Evolutionary conservation across 2,329 filamentous ascomycete genomes (phyloP), one percentile per base, ranked within the genome.

Genomic region (Fusarium continuum): DNA sequence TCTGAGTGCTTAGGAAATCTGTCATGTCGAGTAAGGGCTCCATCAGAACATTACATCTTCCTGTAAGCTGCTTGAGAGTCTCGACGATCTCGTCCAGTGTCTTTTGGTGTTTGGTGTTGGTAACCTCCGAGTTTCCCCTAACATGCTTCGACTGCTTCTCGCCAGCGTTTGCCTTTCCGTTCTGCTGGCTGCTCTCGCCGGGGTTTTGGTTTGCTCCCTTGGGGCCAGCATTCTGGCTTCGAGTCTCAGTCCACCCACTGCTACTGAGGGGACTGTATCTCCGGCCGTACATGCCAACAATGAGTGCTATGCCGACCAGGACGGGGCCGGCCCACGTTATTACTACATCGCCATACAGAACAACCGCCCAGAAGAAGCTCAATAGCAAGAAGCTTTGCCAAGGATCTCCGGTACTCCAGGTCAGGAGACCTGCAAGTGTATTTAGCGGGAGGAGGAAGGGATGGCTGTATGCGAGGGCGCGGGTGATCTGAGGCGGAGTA

Each of bases 1-100:
- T 86, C 74, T 97, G 93, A 0, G 93, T 96, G 58, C 91, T 95
- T 22, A 99, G 83, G 72, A 97, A 97, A 75, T 98, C 93, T 6
- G 93, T 97, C 74, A 98, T 83, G 64, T 91, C 88, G 38, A 97
- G 82, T 51, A 98, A 84, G 4, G 95, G 95, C 70, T 97, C 93
- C 46, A 98, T 83, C 16, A 99, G 81, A 47, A 97, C 90, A 75
- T 97, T 97, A 77, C 95, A 97, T 43, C 95, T 86, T 6, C 90
- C 91, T 0, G 94, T 98, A 68, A 99, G 92, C 65, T 93, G 88
- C 74, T 93, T 92, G 38, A 99, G 79, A 0, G 92, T 96, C 69
- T 98, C 93, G 53, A 99, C 91, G 59, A 99, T 99, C 78, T 99
- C 95, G 74, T 99, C 95, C 47, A 99, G 78, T 45, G 93, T 97